Evolutionary conservation across 148 eudicot species (phyloP).

Genomic region (Hydrangea macrophylla): DNA sequence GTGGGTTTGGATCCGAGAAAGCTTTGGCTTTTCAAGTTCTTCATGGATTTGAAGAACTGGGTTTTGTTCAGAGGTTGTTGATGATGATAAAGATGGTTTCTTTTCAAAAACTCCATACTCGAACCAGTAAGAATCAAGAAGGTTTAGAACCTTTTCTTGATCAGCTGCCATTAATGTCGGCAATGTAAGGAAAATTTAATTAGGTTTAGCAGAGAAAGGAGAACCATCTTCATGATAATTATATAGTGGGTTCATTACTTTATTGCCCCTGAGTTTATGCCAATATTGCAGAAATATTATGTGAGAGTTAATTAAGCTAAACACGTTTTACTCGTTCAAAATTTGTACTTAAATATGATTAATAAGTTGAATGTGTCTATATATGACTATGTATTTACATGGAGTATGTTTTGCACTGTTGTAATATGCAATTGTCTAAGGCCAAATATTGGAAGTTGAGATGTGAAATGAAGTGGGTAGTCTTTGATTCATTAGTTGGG

Average conservation of each 20-base stretch:
- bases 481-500: too few relatives aligned
- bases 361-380: too few relatives aligned
- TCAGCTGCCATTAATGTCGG: constrained; percentile 13
- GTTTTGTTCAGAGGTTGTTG: background rate
- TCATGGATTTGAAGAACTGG: background rate
- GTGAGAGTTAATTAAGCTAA: too few relatives aligned
- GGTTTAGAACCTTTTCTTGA: constrained; percentile 16
- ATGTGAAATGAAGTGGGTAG: too few relatives aligned
- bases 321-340: too few relatives aligned
- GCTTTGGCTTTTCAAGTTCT: background rate
- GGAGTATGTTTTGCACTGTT: too few relatives aligned
- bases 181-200: background rate
- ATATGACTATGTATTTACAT: too few relatives aligned
- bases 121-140: constrained; percentile 30
- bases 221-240: background rate
- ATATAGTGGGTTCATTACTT: background rate
- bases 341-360: too few relatives aligned
- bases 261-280: background rate
- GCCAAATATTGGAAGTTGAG: too few relatives aligned
- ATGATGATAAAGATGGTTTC: background rate
- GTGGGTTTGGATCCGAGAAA: background rate
- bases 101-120: constrained; percentile 11
- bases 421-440: too few relatives aligned
- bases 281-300: background rate
- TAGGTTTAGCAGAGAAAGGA: background rate